Evolutionary conservation across 2,329 filamentous ascomycete genomes (phyloP).

Genomic region (Ustulina deusta): DNA sequence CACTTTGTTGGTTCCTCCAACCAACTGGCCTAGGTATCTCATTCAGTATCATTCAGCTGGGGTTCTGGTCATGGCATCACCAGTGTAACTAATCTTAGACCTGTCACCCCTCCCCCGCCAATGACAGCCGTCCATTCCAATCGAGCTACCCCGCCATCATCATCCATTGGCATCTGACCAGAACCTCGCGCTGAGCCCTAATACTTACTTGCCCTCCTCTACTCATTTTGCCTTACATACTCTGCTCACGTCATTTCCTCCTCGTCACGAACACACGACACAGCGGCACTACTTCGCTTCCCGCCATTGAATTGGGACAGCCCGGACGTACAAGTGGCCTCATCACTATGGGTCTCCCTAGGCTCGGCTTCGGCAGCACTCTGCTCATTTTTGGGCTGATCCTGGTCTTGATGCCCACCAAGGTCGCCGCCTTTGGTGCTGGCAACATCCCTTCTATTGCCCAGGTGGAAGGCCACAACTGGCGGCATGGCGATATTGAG

Average conservation of each 20-base stretch:
- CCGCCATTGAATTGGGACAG: not conserved
- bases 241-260: constrained; percentile 21
- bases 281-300: not conserved
- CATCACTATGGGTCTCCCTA: constrained; percentile 60
- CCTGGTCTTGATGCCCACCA: constrained; percentile 68
- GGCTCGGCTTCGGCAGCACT: constrained; percentile 62
- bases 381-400: constrained; percentile 66
- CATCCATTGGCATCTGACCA: constrained; percentile 15
- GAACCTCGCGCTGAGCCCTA: not conserved
- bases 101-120: constrained; percentile 28
- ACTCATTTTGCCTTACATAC: not conserved
- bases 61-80: constrained; percentile 25
- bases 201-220: not conserved
- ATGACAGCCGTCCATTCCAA: constrained; percentile 5
- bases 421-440: constrained; percentile 73
- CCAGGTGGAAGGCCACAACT: constrained; percentile 75
- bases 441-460: constrained; percentile 76
- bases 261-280: not conserved
- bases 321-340: not conserved
- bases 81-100: constrained; percentile 1
- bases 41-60: too few species aligned
- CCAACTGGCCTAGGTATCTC: not conserved
- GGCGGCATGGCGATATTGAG: constrained; percentile 82
- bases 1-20: too few species aligned
- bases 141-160: constrained; percentile 34